Evolutionary conservation across 169 alveolate species (phyloP).

Genomic region (Condylostoma magnum): DNA sequence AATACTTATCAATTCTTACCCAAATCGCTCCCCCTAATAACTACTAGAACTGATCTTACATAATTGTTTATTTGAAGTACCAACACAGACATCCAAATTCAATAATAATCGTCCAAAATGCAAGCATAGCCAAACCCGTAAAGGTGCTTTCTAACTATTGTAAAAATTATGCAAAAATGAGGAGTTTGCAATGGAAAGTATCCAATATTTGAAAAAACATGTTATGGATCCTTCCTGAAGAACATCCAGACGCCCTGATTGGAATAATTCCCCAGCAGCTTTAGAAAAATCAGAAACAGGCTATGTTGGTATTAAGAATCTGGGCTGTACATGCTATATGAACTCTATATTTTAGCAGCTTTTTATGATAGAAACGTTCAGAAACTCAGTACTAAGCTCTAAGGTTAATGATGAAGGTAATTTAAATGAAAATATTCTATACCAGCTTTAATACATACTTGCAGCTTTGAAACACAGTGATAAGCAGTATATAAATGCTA

Average conservation of each 20-base stretch:
- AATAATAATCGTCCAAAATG: constrained; percentile 32
- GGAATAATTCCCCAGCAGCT: constrained; percentile 49
- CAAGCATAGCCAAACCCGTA: constrained; percentile 37
- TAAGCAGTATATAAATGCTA: constrained; percentile 67
- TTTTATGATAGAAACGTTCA: constrained; percentile 73
- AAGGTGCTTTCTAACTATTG: constrained; percentile 36
- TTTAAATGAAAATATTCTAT: constrained; percentile 36
- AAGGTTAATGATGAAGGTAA: constrained; percentile 21
- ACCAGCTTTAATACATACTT: constrained; percentile 51
- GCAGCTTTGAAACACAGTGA: constrained; percentile 70
- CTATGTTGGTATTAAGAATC: constrained; percentile 81
- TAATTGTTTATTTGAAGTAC: constrained; percentile 19
- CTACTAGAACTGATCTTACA: background rate
- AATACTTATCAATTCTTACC: too few relatives aligned
- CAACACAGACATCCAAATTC: background rate
- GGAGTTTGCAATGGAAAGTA: constrained; percentile 3
- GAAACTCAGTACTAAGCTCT: constrained; percentile 64
- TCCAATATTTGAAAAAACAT: constrained; percentile 10
- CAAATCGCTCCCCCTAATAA: too few relatives aligned
- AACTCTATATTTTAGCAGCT: constrained; percentile 80
- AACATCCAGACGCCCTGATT: constrained; percentile 49
- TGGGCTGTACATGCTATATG: constrained; percentile 84
- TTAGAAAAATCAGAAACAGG: constrained; percentile 74
- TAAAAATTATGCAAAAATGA: background rate
- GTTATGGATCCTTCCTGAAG: constrained; percentile 60